Evolutionary conservation across 2,329 filamentous ascomycete species (phyloP).

Genomic region (Neofusicoccum kwambonambiense): DNA sequence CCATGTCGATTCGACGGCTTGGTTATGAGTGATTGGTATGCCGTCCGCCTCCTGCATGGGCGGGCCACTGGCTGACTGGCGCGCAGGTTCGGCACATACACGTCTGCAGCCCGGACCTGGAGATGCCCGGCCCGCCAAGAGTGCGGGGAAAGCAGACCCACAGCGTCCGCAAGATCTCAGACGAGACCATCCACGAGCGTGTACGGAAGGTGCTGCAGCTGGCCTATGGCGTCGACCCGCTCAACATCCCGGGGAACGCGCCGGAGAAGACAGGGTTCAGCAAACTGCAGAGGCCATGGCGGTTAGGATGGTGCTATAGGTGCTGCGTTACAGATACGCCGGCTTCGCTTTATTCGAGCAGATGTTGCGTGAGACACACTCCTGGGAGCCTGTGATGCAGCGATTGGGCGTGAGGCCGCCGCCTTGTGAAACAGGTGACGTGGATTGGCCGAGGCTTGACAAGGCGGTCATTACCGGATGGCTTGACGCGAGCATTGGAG

Average conservation of each 20-base stretch:
- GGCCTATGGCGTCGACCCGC: constrained; percentile 65
- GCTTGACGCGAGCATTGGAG: no score
- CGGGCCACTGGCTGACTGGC: constrained; percentile 64
- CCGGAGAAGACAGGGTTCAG: constrained; percentile 50
- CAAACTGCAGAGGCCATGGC: no score
- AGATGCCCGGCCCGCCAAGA: constrained; percentile 51
- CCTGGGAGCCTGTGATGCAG: no score
- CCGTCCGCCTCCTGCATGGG: constrained; percentile 50
- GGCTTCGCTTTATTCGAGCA: no score
- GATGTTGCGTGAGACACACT: no score
- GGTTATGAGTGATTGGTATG: constrained; percentile 66
- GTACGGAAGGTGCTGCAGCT: constrained; percentile 51
- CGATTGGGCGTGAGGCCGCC: no score
- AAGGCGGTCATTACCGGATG: no score
- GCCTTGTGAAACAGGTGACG: no score
- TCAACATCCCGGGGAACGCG: constrained; percentile 58
- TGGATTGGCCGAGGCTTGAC: no score
- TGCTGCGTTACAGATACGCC: no score
- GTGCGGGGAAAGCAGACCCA: constrained; percentile 11
- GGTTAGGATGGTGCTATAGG: no score
- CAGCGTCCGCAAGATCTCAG: constrained; percentile 54
- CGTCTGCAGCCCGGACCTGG: constrained; percentile 32
- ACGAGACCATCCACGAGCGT: constrained; percentile 35
- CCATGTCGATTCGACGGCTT: constrained; percentile 60
- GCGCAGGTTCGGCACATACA: constrained; percentile 51